Percentiles rank a stretch among this genome's conserved stretches.
These are phyloP conservation scores for Hypoxylon sp. DNA, from an alignment of 2,329 filamentous ascomycete genomes.

Conservation along the genomic window DNA sequence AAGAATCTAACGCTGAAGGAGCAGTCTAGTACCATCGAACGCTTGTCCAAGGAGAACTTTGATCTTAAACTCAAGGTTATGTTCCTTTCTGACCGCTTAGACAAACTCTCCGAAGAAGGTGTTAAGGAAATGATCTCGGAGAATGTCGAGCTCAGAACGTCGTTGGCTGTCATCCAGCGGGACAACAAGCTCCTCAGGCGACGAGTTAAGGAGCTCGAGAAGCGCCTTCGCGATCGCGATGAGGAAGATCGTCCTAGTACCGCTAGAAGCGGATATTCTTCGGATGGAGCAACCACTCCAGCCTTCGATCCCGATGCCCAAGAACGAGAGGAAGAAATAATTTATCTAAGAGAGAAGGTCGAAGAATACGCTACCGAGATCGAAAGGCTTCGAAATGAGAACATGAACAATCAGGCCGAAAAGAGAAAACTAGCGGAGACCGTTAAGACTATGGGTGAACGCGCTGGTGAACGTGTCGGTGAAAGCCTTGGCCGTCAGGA, in stretches of 20 bases:
- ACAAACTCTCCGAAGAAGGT: constrained; percentile 94
- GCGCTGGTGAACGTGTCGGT: constrained; percentile 61
- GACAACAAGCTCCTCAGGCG: constrained; percentile 88
- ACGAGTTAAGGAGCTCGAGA: constrained; percentile 88
- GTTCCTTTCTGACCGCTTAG: constrained; percentile 93
- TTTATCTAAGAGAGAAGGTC: constrained; percentile 86
- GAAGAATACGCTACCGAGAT: constrained; percentile 88
- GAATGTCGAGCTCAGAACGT: constrained; percentile 95
- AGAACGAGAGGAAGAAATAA: constrained; percentile 86
- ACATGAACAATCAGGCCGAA: constrained; percentile 83
- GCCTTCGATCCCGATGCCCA: constrained; percentile 72
- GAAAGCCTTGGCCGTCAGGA: constrained; percentile 68
- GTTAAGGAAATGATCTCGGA: constrained; percentile 98
- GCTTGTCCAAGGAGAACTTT: constrained; percentile 97
- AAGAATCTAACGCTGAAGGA: constrained; percentile 92
- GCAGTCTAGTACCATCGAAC: constrained; percentile 96
- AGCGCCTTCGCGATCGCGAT: constrained; percentile 73
- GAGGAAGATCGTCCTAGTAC: constrained; percentile 75
- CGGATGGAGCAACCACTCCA: constrained; percentile 70
- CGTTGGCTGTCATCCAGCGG: constrained; percentile 87
- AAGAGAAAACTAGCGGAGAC: constrained; percentile 89
- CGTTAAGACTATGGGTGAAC: constrained; percentile 70
- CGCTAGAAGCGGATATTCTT: constrained; percentile 68
- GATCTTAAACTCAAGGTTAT: constrained; percentile 97
- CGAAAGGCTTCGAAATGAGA: constrained; percentile 84